Conservation (phyloP, 177 flowering plant species). For the Vitis hybrid region DNA sequence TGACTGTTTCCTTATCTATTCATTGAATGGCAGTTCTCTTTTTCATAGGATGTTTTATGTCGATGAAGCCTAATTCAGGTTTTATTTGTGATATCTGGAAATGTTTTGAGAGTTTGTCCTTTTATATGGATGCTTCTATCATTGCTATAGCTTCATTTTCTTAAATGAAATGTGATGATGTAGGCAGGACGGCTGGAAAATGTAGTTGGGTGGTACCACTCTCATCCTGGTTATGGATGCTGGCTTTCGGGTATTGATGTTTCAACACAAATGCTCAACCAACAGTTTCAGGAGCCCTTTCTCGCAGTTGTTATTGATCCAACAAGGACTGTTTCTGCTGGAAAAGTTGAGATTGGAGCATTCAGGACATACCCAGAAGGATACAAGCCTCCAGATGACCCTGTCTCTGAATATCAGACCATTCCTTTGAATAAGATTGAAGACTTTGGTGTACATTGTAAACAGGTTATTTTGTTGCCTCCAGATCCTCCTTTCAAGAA, state of each 20-base stretch:
- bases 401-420: constrained; percentile 95
- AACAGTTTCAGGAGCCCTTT: constrained; percentile 94
- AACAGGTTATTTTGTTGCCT: constrained; percentile 55
- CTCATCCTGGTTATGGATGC: constrained; percentile 99
- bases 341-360: constrained; percentile 98
- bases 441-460: constrained; percentile 98
- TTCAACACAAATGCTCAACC: constrained; percentile 95
- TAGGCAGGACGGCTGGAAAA: constrained; percentile 96
- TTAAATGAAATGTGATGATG: constrained; percentile 5
- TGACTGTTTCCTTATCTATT: too few species aligned
- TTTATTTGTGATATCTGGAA: too few species aligned
- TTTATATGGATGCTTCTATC: background rate
- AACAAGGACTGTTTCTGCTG: constrained; percentile 97
- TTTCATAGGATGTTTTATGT: too few species aligned
- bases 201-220: constrained; percentile 99
- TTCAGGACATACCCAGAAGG: constrained; percentile 94
- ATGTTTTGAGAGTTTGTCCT: too few species aligned
- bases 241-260: constrained; percentile 99
- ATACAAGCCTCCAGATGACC: constrained; percentile 92
- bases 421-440: constrained; percentile 98
- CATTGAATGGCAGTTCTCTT: background rate
- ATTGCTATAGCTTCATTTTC: background rate
- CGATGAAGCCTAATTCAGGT: too few species aligned
- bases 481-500: background rate
- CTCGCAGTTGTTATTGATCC: constrained; percentile 98